Conservation (phyloP, 2,329 filamentous ascomycete genomes). For the Calonectria fujianensis region DNA sequence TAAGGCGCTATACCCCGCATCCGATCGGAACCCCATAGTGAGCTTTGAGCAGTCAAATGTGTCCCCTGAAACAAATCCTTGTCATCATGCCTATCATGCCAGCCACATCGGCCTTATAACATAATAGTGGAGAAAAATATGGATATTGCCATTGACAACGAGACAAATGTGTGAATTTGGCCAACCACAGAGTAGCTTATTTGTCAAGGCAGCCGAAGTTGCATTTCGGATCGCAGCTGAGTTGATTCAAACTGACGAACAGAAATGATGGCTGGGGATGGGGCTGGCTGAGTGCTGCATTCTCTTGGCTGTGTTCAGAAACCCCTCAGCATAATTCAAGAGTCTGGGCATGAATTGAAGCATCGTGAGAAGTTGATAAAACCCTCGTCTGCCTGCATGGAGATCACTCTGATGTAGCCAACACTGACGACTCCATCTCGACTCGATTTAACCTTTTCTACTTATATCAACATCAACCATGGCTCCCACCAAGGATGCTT, state of each 20-base stretch:
- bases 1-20: neutral
- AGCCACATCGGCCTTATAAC: neutral
- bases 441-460: neutral
- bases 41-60: neutral
- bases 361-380: neutral
- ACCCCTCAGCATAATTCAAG: neutral
- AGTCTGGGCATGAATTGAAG: neutral
- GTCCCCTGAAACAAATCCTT: neutral
- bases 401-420: neutral
- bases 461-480: neutral
- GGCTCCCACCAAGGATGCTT: neutral
- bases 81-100: neutral
- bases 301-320: neutral
- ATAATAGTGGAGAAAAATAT: neutral
- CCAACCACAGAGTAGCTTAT: neutral
- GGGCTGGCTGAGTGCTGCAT: neutral
- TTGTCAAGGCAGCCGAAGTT: neutral
- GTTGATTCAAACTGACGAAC: neutral
- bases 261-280: neutral
- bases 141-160: neutral
- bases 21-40: neutral
- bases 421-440: too few relatives aligned
- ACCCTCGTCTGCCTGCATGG: too few relatives aligned
- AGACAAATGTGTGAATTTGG: neutral
- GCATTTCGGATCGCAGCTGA: neutral